Percentiles rank a stretch among this genome's conserved stretches.
Evolutionary conservation across 495 filamentous ascomycete species (phyloP).

Genomic region (Aspergillus conjunctus): DNA sequence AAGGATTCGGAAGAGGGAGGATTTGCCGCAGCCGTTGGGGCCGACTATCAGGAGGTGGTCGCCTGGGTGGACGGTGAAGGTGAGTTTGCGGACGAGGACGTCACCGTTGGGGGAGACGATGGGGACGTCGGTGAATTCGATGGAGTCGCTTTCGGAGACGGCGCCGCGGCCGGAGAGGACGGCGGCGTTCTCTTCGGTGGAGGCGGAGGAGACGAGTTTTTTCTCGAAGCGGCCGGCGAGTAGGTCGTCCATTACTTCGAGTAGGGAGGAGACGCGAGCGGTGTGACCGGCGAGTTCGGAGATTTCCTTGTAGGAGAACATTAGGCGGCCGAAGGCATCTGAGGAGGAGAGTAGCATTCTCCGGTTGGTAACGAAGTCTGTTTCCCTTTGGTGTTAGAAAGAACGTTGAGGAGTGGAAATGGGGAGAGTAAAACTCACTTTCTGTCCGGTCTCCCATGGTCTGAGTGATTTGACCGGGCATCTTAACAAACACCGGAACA

Average conservation of each 20-base stretch:
- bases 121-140: conserved; percentile 89
- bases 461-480: conserved; percentile 70
- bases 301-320: conserved; percentile 98
- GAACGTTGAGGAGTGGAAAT: background rate
- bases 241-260: conserved; percentile 95
- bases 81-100: conserved; percentile 78
- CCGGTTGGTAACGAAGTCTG: conserved; percentile 88
- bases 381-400: conserved; percentile 1
- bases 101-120: conserved; percentile 97
- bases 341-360: conserved; percentile 88
- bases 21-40: conserved; percentile 97
- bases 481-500: conserved; percentile 91
- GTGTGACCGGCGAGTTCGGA: conserved; percentile 95
- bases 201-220: conserved; percentile 87
- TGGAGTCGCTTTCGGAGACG: conserved; percentile 75
- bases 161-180: conserved; percentile 78
- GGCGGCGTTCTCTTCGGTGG: conserved; percentile 72
- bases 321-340: conserved; percentile 92
- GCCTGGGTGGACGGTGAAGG: conserved; percentile 81
- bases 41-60: conserved; percentile 94
- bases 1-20: conserved; percentile 90
- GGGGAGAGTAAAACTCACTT: conserved; percentile 50
- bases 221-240: conserved; percentile 88
- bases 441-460: conserved; percentile 92
- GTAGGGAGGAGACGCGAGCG: conserved; percentile 80